A percentile compares a stretch with the other conserved stretches of the same genome.
phyloP scores from a whole-genome alignment of 169 alveolate genomes.

The Plasmodium knowlesi region DNA sequence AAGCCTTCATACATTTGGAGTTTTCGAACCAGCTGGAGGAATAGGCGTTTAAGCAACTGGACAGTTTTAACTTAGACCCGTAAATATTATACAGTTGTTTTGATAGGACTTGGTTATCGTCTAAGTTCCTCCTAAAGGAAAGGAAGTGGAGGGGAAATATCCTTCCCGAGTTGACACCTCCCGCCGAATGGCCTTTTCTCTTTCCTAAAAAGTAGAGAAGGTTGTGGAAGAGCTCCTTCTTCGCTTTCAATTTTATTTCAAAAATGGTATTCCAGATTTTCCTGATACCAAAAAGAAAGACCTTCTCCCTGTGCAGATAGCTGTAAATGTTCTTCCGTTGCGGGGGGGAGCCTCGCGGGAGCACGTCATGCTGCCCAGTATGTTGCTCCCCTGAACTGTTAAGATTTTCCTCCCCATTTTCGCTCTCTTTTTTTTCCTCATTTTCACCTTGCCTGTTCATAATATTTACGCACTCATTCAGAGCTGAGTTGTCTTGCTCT shows the following conservation, averaged over 20 bases:
- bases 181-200: neutral
- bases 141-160: neutral
- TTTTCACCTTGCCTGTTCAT: slow-evolving; percentile 20
- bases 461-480: slow-evolving; percentile 20
- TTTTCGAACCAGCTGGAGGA: slow-evolving; percentile 35
- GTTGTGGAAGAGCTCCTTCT: slow-evolving; percentile 46
- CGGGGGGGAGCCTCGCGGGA: neutral
- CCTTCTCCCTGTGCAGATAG: slow-evolving; percentile 29
- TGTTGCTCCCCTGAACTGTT: neutral
- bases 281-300: slow-evolving; percentile 49
- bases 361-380: neutral
- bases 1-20: slow-evolving; percentile 34
- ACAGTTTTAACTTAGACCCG: slow-evolving; percentile 33
- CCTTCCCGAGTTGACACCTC: neutral
- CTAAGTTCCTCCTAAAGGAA: slow-evolving; percentile 5
- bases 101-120: neutral
- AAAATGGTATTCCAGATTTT: slow-evolving; percentile 27
- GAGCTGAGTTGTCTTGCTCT: slow-evolving; percentile 9
- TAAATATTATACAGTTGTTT: slow-evolving; percentile 50
- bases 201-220: slow-evolving; percentile 40
- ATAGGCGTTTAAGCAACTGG: slow-evolving; percentile 37
- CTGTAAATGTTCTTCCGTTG: slow-evolving; percentile 43
- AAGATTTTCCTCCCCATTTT: neutral
- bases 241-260: slow-evolving; percentile 46
- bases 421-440: neutral